phyloP scores from a whole-genome alignment of 306 rosid species.

The Psophocarpus tetragonolobus region DNA sequence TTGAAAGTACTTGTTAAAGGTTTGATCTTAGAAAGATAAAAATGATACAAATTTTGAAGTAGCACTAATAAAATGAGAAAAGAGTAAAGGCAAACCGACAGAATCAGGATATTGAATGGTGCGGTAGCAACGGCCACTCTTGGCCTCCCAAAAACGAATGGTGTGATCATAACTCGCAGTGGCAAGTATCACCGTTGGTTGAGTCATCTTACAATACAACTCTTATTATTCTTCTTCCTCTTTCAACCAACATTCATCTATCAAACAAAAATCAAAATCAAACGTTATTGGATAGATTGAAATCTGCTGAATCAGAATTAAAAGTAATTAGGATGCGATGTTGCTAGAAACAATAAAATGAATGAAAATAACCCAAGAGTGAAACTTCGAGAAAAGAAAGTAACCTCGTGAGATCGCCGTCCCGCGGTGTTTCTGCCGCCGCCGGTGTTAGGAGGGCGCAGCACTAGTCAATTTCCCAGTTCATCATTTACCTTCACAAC shows the following conservation, averaged over 20 bases:
- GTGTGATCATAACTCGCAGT: slow-evolving; percentile 98
- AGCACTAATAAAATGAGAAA: neutral
- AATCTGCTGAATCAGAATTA: neutral
- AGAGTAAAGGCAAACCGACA: slow-evolving; percentile 62
- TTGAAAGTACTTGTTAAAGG: neutral
- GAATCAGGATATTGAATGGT: slow-evolving; percentile 97
- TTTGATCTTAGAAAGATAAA: neutral
- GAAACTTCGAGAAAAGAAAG: neutral
- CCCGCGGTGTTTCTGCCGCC: slow-evolving; percentile 1
- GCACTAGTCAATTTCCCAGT: slow-evolving; percentile 21
- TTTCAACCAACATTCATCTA: slow-evolving; percentile 34
- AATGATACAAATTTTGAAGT: neutral
- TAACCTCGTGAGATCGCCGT: neutral
- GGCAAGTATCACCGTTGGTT: slow-evolving; percentile 90
- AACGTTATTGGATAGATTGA: neutral
- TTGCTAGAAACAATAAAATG: neutral
- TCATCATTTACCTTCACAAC: neutral
- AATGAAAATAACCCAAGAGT: neutral
- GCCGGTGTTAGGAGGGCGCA: neutral
- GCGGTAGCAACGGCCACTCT: slow-evolving; percentile 95
- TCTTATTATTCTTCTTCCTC: slow-evolving; percentile 2
- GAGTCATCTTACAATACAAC: slow-evolving; percentile 59
- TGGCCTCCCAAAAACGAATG: slow-evolving; percentile 98
- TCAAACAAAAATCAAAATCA: neutral
- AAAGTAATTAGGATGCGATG: neutral